Evolutionary conservation across 139 green algal genomes (phyloP).

Genomic region (Diplosphaera chodatii): DNA sequence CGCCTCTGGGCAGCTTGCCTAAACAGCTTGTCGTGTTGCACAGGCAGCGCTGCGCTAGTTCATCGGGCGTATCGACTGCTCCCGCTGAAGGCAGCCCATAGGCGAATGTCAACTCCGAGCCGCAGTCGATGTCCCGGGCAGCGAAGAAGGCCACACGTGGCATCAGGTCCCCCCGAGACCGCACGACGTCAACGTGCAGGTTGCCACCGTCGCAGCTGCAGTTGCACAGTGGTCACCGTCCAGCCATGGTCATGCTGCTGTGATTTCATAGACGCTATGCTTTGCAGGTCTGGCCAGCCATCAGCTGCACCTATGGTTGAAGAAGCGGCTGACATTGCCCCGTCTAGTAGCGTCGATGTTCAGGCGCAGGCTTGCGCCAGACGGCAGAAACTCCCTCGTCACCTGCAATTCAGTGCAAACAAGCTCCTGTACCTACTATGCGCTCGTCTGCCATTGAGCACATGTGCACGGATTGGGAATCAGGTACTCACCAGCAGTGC

Average conservation of each 20-base stretch:
- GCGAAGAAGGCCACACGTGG: slow-evolving; percentile 43
- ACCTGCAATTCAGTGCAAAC: no score
- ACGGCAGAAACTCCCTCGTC: slow-evolving; percentile 43
- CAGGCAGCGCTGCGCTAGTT: neutral
- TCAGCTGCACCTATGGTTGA: slow-evolving; percentile 44
- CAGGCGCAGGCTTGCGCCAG: slow-evolving; percentile 27
- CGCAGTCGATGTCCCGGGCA: slow-evolving; percentile 14
- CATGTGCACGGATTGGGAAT: no score
- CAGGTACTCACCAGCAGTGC: neutral
- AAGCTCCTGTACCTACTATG: no score
- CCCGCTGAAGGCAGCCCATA: slow-evolving; percentile 37
- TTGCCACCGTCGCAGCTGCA: slow-evolving; percentile 57
- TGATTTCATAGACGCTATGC: no score
- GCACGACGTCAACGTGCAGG: slow-evolving; percentile 31
- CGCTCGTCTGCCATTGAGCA: no score
- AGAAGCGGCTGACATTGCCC: slow-evolving; percentile 59
- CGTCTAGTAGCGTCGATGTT: slow-evolving; percentile 58
- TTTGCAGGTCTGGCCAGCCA: no score
- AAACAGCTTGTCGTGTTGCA: neutral
- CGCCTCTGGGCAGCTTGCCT: neutral
- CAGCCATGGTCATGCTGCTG: no score
- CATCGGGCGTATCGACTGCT: no score
- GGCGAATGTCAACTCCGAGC: slow-evolving; percentile 54
- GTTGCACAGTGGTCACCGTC: no score
- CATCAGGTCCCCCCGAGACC: slow-evolving; percentile 31